Conservation (phyloP, 257 asterid species). For the Solanum sejunctum region DNA sequence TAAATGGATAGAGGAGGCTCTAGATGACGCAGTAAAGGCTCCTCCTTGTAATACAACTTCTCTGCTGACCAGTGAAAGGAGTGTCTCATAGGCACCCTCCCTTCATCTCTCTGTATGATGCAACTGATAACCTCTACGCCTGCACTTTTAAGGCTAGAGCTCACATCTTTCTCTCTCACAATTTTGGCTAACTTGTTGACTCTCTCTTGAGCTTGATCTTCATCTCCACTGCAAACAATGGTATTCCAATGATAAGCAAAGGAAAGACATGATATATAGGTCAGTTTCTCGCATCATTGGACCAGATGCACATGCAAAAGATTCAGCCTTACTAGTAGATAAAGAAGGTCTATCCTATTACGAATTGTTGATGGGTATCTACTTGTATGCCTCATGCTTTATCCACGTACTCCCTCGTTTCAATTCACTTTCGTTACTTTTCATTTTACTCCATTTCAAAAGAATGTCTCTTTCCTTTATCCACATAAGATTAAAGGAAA, state of each 20-base stretch:
- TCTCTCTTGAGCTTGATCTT: slow-evolving; percentile 99
- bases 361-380: not conserved
- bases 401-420: not conserved
- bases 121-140: slow-evolving; percentile 89
- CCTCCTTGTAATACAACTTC: slow-evolving; percentile 66
- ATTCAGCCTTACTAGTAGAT: not conserved
- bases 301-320: not conserved
- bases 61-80: slow-evolving; percentile 85
- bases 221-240: slow-evolving; percentile 68
- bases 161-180: slow-evolving; percentile 74
- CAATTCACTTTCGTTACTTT: not conserved
- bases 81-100: slow-evolving; percentile 97
- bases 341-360: not conserved
- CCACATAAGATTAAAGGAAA: not conserved
- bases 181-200: slow-evolving; percentile 80
- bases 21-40: slow-evolving; percentile 84
- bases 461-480: not conserved
- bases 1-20: slow-evolving; percentile 98
- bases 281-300: not conserved
- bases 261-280: not conserved
- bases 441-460: not conserved
- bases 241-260: not conserved
- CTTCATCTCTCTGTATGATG: slow-evolving; percentile 96
- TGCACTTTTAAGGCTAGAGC: slow-evolving; percentile 74
- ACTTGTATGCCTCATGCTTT: not conserved